Evolutionary conservation across 2,329 filamentous ascomycete genomes (phyloP), one percentile per base, ranked within the genome.

Genomic region (Cryphonectria japonica): DNA sequence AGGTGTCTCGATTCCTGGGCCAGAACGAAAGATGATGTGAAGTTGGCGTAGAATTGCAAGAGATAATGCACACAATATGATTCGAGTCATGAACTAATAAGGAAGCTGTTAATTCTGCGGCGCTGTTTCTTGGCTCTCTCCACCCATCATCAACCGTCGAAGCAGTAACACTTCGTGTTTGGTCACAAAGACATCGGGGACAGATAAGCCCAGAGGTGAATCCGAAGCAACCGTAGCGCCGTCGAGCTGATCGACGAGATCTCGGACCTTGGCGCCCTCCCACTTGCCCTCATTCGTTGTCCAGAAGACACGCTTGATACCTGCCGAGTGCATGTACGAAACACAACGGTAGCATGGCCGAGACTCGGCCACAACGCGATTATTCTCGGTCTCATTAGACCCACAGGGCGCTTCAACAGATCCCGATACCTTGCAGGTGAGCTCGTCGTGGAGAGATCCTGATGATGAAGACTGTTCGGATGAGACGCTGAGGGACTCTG

Each of bases 281-380:
- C 85, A 87, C 22, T 76, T 73, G 0, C 85, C 85, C n/a, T 78
- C 75, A 13, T 79, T 78, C 60, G 82, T 85, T 1, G 85, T 86
- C 85, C 84, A 87, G 75, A 86, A 86, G 0, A 86, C 84, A 16
- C 85, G 80, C 74, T 84, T 85, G 75, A 87, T 85, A 16, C 85
- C 85, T 1, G 83, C 83, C 3, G 82, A 81, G 70, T 85, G 79
- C 85, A 87, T 87, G 75, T 85, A 85, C 2, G 78, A 77, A 22
- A 87, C 81, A 74, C 85, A 88, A 3, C 84, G 80, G 74, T 88
- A 87, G 76, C 85, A 87, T 0, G 85, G 85, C 6, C 82, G 79
- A 6, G 84, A 87, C 8, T 81, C 78, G 39, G 78, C 77, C 22
- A 65, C 65, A 22, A 70, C 29, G 19, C 50, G 68, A 22, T 13